Percentiles rank a stretch among this genome's conserved stretches.
Evolutionary conservation across 768 basidiomycete species (phyloP).

Genomic region (Holtermanniella nyarrowii): DNA sequence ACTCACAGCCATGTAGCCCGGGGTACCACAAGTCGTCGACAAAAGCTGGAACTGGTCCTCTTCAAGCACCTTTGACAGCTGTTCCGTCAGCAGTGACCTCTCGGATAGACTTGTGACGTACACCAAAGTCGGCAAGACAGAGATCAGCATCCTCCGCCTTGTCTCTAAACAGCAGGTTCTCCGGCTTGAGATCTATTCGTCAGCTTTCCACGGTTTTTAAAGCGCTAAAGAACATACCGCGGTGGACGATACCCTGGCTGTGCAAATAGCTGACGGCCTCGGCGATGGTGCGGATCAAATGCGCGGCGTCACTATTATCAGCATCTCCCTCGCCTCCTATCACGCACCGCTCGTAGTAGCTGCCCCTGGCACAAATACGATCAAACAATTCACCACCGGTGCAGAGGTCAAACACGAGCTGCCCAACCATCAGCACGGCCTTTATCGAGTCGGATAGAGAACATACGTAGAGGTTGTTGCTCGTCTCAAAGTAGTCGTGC

Average conservation of each 20-base stretch:
- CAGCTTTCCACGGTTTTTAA: background rate
- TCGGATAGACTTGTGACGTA: conserved; percentile 44
- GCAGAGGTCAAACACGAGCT: conserved; percentile 92
- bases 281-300: conserved; percentile 74
- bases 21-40: conserved; percentile 81
- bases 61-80: conserved; percentile 61
- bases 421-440: conserved; percentile 30
- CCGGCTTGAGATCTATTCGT: conserved; percentile 76
- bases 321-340: background rate
- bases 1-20: conserved; percentile 37
- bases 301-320: conserved; percentile 65
- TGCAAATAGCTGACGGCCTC: conserved; percentile 86
- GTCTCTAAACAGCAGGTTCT: conserved; percentile 91
- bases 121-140: conserved; percentile 94
- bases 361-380: conserved; percentile 92
- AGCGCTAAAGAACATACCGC: conserved; percentile 47
- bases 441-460: background rate
- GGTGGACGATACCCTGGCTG: conserved; percentile 81
- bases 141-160: conserved; percentile 83
- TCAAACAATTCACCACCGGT: conserved; percentile 98
- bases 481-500: conserved; percentile 94
- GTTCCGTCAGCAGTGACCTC: background rate
- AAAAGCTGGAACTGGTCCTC: conserved; percentile 76
- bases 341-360: conserved; percentile 82
- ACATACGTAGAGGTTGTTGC: conserved; percentile 59